Evolutionary conservation across 169 alveolate genomes (phyloP).

Genomic region (Plasmodium chabaudi): DNA sequence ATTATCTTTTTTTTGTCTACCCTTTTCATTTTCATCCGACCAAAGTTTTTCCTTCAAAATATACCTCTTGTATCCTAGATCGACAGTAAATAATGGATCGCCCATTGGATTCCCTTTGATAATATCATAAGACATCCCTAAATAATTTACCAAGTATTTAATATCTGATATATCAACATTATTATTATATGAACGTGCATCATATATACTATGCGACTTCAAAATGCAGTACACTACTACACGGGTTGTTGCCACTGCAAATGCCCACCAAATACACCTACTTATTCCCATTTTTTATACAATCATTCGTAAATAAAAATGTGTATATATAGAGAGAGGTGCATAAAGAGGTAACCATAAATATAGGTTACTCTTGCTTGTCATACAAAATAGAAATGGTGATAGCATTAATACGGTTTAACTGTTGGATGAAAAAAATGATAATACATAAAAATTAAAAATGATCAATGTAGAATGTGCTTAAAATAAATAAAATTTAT

Average conservation of each 20-base stretch:
- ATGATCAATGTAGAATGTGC: too few relatives aligned
- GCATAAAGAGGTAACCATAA: too few relatives aligned
- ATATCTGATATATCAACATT: constrained; percentile 13
- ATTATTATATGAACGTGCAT: constrained; percentile 17
- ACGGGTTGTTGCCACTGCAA: constrained; percentile 2
- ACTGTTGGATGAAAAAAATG: too few relatives aligned
- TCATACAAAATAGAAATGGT: too few relatives aligned
- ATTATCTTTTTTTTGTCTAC: constrained; percentile 78
- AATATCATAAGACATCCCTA: constrained; percentile 88
- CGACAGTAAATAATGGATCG: constrained; percentile 86
- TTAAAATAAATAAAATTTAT: too few relatives aligned
- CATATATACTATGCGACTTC: constrained; percentile 8
- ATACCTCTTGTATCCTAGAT: constrained; percentile 86
- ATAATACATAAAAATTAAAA: too few relatives aligned
- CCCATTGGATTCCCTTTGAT: constrained; percentile 89
- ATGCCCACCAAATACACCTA: background rate
- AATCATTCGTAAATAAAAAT: background rate
- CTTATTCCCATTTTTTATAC: constrained; percentile 28
- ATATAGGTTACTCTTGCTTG: too few relatives aligned
- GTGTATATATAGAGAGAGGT: too few relatives aligned
- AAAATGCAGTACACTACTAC: constrained; percentile 26
- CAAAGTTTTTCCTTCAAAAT: constrained; percentile 69
- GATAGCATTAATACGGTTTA: too few relatives aligned
- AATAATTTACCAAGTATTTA: constrained; percentile 76
- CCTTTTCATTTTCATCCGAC: constrained; percentile 37